These are phyloP conservation scores for Trametes cubensis DNA, from an alignment of 768 basidiomycete genomes.

Conservation along the genomic window DNA sequence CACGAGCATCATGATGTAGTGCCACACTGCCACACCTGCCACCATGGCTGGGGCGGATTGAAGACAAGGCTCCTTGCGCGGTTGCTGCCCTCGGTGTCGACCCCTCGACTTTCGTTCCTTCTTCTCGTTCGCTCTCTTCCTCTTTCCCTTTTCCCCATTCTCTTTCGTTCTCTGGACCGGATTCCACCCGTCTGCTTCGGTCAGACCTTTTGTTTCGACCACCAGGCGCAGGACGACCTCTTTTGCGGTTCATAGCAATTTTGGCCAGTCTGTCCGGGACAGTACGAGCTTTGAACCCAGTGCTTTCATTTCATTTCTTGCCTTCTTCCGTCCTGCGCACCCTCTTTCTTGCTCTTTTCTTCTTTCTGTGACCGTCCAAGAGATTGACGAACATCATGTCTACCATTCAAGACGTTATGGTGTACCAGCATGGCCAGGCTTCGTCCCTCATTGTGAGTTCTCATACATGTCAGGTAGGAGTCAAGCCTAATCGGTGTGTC, in stretches of 20 bases:
- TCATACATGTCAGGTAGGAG: too few species aligned
- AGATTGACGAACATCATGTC: conserved; percentile 29
- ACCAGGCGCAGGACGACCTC: conserved; percentile 48
- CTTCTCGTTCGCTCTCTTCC: conserved; percentile 20
- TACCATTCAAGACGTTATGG: conserved; percentile 26
- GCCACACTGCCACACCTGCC: conserved; percentile 15
- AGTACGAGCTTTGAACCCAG: conserved; percentile 28
- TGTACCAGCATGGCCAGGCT: conserved; percentile 26
- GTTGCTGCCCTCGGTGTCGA: conserved; percentile 19
- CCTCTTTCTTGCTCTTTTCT: conserved; percentile 26
- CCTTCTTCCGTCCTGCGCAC: conserved; percentile 27
- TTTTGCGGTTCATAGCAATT: conserved; percentile 28
- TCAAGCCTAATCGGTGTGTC: too few species aligned
- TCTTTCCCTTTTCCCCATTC: conserved; percentile 17
- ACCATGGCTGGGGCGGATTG: conserved; percentile 15
- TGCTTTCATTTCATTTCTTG: conserved; percentile 18
- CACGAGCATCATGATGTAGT: conserved; percentile 22
- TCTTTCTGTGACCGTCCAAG: conserved; percentile 33
- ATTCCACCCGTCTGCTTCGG: conserved; percentile 34
- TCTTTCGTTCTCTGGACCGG: conserved; percentile 28
- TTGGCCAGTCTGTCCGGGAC: conserved; percentile 34
- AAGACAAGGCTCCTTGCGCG: conserved; percentile 19
- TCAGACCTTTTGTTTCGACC: conserved; percentile 32
- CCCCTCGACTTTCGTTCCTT: conserved; percentile 25
- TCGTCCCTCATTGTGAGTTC: conserved; percentile 31